phyloP scores from a whole-genome alignment of 1,284 basidiomycete genomes.

The Lignosus rhinocerotis region DNA sequence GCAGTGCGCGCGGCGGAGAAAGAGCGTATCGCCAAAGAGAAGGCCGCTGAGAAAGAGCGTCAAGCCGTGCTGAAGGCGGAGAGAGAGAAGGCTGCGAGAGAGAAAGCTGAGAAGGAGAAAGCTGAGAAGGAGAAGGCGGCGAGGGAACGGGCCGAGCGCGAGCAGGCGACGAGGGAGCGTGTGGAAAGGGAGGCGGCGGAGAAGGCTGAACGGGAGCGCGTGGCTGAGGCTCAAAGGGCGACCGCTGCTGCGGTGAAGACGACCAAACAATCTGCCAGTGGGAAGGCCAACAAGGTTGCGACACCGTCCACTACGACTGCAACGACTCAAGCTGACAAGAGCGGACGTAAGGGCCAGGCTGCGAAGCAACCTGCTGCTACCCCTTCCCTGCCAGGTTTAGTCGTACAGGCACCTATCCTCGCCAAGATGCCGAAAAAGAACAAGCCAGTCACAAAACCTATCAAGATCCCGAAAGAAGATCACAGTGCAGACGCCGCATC shows the following conservation, averaged over 20 bases:
- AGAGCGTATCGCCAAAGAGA: constrained; percentile 44
- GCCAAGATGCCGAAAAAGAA: constrained; percentile 82
- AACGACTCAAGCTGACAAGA: constrained; percentile 26
- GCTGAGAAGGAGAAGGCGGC: constrained; percentile 43
- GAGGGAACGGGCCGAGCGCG: constrained; percentile 37
- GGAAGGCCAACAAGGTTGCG: constrained; percentile 29
- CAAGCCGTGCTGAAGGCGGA: constrained; percentile 37
- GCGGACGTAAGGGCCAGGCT: constrained; percentile 15
- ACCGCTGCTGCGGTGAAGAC: constrained; percentile 29
- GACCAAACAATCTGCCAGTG: constrained; percentile 33
- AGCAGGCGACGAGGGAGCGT: constrained; percentile 39
- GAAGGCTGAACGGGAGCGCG: constrained; percentile 36
- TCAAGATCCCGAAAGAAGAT: constrained; percentile 62
- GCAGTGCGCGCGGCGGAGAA: constrained; percentile 50
- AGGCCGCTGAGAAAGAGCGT: constrained; percentile 47
- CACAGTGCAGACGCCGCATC: constrained; percentile 43
- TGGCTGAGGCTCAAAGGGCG: constrained; percentile 34
- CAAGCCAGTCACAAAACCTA: constrained; percentile 61
- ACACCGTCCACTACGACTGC: constrained; percentile 17
- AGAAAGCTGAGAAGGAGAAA: constrained; percentile 40
- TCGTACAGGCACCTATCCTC: constrained; percentile 64
- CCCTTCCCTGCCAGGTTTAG: constrained; percentile 34
- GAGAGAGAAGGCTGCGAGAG: constrained; percentile 38
- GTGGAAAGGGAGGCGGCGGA: constrained; percentile 33
- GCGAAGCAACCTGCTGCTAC: constrained; percentile 14